Evolutionary conservation across 176 grass and related monocot species (phyloP), one percentile per base, ranked within the genome.

Genomic region (Triticum monococcum): DNA sequence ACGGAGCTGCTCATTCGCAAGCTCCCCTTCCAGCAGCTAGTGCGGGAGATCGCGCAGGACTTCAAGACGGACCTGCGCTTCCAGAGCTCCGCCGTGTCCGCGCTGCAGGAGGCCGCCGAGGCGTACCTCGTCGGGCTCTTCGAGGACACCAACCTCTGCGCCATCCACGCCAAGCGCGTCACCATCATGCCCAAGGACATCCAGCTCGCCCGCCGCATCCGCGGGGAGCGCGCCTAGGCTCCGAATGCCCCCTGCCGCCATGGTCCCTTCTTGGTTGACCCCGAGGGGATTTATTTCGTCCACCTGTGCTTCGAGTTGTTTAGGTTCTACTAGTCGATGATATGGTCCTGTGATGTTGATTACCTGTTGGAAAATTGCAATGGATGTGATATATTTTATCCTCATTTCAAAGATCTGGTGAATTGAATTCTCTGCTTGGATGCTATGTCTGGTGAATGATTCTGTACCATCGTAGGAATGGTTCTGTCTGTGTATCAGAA

Each of bases 141-240:
- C 46, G 88, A 95, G 93, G 93, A 92, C 69, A 90, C 86, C 83
- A 95, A 95, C 79, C 88, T 95, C 26, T 92, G 93, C 68, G 90
- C 93, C 83, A 92, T 95, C 88, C 93, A 95, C 68, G 88, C 93
- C 75, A 92, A 95, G 88, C 80, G 88, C 13, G 93, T 95, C 61
- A 95, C 90, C 79, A 90, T 95, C 83, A 95, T 95, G 93, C 86
- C 86, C 75, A 95, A 92, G 90, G 93, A 95, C 30, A 88, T 92
- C 75, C 93, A 92, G 86, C 88, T 95, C 23, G 79, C 93, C 0
- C 90, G 86, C 14, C 88, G 90, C 28, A 90, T 95, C 93, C 54
- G 83, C 3, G 90, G 88, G 4, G 90, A 95, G 90, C 89, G 92
- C 67, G 87, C 89, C 0, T 90, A 90, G 62, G 3, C 52, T 57